Base-by-base conservation (phyloP, 1,284 basidiomycete species). In the Tilletia horrida region DNA sequence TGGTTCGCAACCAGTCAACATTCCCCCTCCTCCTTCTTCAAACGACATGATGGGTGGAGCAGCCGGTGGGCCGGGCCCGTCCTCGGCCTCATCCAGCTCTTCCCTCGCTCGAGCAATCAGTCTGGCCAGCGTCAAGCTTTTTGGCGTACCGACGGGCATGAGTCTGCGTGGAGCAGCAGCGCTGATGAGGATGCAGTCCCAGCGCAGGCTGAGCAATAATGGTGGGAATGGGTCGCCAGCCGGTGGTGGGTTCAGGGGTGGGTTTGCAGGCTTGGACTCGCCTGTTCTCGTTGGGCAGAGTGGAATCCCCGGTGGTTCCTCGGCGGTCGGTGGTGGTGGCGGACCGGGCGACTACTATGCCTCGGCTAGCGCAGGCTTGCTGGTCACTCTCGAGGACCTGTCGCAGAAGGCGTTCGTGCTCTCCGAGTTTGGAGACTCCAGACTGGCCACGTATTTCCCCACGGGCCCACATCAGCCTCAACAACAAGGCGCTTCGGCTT, bases 331-430 rank as follows among this genome's bases (percentile, higher is more conserved):
- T 11, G 35, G 35, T 40, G 4, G 6, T 40, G 35, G 35, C 35
- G 35, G 35, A 40, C 6, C 35, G 35, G 35, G 6, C 11, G 35
- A 40, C 35, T 40, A 40, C 35, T 40, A 40, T 40, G 35, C 35
- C 6, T 40, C 35, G 35, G 35, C 35, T 6, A 40, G 35, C 11
- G 90, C 92, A 68, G 87, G 88, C 67, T 83, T 97, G 8, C 84
- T 97, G 11, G 87, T 85, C 1, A 82, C 83, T 23, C 84, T 97
- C 47, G 93, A 97, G 80, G 91, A 95, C 71, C 83, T 93, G 0
- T 94, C 93, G 11, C 92, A 96, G 85, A 97, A 97, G 86, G 93
- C 94, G 27, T 90, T 91, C 71, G 92, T 95, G 44, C 84, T 97
- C 66, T 90, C 90, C 64, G 90, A 91, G 72, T 94, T 94, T 87